Conservation (phyloP, 768 basidiomycete genomes). For the Zangia roseola region DNA sequence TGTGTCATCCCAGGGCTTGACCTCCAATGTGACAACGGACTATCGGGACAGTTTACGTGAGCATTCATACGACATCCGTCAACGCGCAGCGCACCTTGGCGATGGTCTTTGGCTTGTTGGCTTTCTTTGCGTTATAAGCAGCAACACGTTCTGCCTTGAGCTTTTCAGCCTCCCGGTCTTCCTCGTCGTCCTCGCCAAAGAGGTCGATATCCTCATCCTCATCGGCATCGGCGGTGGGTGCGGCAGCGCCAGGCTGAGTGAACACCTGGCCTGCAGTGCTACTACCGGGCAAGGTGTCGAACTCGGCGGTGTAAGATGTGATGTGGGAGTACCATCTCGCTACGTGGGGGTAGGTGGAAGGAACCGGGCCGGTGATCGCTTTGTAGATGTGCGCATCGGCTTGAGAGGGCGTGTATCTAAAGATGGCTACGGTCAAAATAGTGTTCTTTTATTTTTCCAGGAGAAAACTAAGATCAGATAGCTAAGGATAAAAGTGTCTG, state of each 20-base stretch:
- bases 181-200: conserved; percentile 83
- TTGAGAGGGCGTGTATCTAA: conserved; percentile 88
- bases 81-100: conserved; percentile 65
- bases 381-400: conserved; percentile 93
- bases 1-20: conserved; percentile 99
- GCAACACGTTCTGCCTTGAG: conserved; percentile 92
- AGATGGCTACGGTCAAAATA: conserved; percentile 11
- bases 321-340: conserved; percentile 96
- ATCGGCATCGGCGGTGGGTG: conserved; percentile 42
- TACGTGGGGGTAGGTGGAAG: conserved; percentile 65
- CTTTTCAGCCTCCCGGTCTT: conserved; percentile 80
- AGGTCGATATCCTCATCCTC: conserved; percentile 80
- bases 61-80: conserved; percentile 6
- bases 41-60: conserved; percentile 34
- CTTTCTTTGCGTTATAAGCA: conserved; percentile 92
- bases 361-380: conserved; percentile 65
- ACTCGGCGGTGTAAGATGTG: conserved; percentile 79
- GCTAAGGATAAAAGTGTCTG: conserved; percentile 71
- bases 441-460: neutral
- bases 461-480: conserved; percentile 53
- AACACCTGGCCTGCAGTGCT: conserved; percentile 79
- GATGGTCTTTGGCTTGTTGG: conserved; percentile 78
- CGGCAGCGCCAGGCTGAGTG: conserved; percentile 49
- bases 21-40: conserved; percentile 97
- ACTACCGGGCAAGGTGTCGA: conserved; percentile 76